Conservation (phyloP, 2,329 filamentous ascomycete genomes). For the Ceratocystis huliohia region DNA sequence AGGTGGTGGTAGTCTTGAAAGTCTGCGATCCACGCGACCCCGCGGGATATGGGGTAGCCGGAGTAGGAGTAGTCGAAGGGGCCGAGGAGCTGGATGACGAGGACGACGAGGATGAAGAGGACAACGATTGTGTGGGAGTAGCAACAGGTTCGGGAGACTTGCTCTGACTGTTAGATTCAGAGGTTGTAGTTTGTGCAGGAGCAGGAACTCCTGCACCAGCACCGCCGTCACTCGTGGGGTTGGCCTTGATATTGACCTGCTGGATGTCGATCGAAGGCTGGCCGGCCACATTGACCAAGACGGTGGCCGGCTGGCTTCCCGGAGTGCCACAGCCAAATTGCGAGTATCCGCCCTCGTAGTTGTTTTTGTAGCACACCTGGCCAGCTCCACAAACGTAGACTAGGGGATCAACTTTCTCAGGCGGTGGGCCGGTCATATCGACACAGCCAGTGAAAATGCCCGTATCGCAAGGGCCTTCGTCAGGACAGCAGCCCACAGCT, state of each 20-base stretch:
- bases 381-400: conserved; percentile 42
- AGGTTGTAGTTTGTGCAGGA: neutral
- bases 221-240: conserved; percentile 32
- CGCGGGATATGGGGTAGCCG: neutral
- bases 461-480: conserved; percentile 37
- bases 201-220: conserved; percentile 23
- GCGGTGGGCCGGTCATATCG: conserved; percentile 37
- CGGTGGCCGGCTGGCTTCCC: conserved; percentile 38
- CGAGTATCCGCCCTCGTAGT: conserved; percentile 41
- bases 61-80: neutral
- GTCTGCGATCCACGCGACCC: conserved; percentile 4
- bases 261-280: conserved; percentile 25
- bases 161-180: neutral
- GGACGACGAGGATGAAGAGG: neutral
- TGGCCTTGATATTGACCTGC: conserved; percentile 25
- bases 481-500: conserved; percentile 45
- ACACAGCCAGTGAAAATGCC: conserved; percentile 48
- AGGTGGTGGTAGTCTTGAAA: conserved; percentile 10
- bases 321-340: conserved; percentile 45
- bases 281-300: conserved; percentile 36
- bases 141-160: neutral
- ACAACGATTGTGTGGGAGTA: conserved; percentile 2
- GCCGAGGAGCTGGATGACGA: neutral
- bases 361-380: conserved; percentile 43
- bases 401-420: conserved; percentile 43